A percentile compares a stretch with the other conserved stretches of the same genome.
These are phyloP conservation scores for Rutstroemia sp. DNA, from an alignment of 2,329 filamentous ascomycete species.

Conservation along the genomic window DNA sequence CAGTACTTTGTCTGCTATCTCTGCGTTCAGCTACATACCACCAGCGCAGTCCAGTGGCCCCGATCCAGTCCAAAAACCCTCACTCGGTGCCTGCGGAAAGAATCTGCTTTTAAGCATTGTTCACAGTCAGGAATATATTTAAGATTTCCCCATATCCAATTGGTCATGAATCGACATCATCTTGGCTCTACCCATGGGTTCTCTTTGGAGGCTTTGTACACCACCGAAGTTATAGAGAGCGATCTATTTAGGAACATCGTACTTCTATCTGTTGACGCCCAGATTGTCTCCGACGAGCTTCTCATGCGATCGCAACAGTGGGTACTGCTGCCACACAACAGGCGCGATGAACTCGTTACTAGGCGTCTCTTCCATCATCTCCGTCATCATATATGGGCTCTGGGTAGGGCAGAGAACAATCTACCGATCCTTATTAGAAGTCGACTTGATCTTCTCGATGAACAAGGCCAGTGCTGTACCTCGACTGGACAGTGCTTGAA, in stretches of 20 bases:
- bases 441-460: constrained; percentile 8
- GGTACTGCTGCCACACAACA: constrained; percentile 11
- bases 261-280: constrained; percentile 1
- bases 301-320: constrained; percentile 17
- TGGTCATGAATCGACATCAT: neutral
- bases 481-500: constrained; percentile 10
- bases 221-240: neutral
- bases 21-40: neutral
- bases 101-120: neutral
- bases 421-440: constrained; percentile 7
- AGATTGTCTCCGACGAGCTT: constrained; percentile 1
- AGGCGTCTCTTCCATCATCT: neutral
- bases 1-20: neutral
- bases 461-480: constrained; percentile 4
- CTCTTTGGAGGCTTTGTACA: neutral
- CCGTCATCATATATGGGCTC: constrained; percentile 11
- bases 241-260: neutral
- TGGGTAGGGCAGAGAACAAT: neutral
- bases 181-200: neutral
- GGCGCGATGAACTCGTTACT: constrained; percentile 8
- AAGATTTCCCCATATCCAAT: neutral
- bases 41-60: neutral
- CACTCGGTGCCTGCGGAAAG: neutral
- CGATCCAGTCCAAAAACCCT: neutral
- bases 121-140: neutral